phyloP scores from a whole-genome alignment of 768 basidiomycete species.

The Mycena kentingensis region DNA sequence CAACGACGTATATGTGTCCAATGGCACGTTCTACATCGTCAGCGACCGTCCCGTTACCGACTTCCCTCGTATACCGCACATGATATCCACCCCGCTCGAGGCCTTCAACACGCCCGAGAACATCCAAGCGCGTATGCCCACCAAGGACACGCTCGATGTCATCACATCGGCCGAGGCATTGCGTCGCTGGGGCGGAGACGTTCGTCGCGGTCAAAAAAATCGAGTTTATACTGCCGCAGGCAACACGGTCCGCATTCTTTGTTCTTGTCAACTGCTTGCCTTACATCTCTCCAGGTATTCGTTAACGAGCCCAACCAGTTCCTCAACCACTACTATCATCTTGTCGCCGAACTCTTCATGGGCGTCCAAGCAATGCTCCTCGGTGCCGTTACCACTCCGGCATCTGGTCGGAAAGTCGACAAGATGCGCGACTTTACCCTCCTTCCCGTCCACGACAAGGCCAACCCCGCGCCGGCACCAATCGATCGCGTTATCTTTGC shows the following conservation, averaged over 20 bases:
- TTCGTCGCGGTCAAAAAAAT: constrained; percentile 32
- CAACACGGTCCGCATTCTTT: constrained; percentile 56
- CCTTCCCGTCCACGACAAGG: neutral
- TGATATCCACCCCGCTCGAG: constrained; percentile 67
- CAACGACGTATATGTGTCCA: constrained; percentile 69
- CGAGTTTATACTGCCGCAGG: constrained; percentile 69
- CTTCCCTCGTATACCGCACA: constrained; percentile 50
- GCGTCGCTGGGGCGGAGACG: constrained; percentile 55
- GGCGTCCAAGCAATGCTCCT: constrained; percentile 75
- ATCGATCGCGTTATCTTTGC: constrained; percentile 75
- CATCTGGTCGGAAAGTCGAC: constrained; percentile 17
- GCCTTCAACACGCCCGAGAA: constrained; percentile 65
- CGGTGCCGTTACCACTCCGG: constrained; percentile 43
- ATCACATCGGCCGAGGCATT: constrained; percentile 61
- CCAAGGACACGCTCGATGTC: constrained; percentile 58
- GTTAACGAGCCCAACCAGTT: constrained; percentile 76
- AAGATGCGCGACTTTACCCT: constrained; percentile 7
- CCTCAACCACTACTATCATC: constrained; percentile 83
- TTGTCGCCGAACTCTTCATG: constrained; percentile 76
- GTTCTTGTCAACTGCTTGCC: neutral
- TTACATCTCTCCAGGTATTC: constrained; percentile 39
- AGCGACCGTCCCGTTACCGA: constrained; percentile 33
- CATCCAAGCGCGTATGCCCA: constrained; percentile 67
- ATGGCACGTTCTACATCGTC: constrained; percentile 77
- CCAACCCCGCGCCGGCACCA: constrained; percentile 41